A percentile compares a stretch with the other conserved stretches of the same genome.
Evolutionary conservation across 2,329 filamentous ascomycete genomes (phyloP).

Genomic region (Parastagonospora avenae): DNA sequence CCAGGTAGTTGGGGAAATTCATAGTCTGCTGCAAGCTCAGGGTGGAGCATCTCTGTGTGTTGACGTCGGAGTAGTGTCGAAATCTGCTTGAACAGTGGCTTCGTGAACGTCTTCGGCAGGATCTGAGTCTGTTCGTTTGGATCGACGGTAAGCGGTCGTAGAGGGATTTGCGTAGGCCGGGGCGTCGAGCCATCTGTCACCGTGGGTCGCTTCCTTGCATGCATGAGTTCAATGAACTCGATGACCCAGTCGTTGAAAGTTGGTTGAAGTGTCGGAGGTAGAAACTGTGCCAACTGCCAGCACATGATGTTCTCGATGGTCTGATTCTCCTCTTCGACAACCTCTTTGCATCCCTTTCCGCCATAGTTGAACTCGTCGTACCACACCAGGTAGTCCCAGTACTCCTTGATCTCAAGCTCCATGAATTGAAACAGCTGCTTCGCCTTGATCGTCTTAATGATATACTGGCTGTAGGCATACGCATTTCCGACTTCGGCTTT

Average conservation of each 20-base stretch:
- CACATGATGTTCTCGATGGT: constrained; percentile 92
- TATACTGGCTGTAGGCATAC: constrained; percentile 95
- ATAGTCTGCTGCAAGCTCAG: constrained; percentile 86
- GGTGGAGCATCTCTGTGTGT: constrained; percentile 85
- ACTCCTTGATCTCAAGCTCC: constrained; percentile 96
- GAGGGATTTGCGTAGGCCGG: constrained; percentile 65
- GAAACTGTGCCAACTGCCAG: constrained; percentile 93
- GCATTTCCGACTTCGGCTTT: constrained; percentile 97
- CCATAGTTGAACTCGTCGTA: constrained; percentile 99
- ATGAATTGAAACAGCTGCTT: constrained; percentile 97
- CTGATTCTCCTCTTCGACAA: constrained; percentile 77
- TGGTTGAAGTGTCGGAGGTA: constrained; percentile 79
- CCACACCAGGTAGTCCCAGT: constrained; percentile 99
- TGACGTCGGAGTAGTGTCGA: constrained; percentile 80
- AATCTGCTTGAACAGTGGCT: constrained; percentile 88
- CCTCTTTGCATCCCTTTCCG: constrained; percentile 85
- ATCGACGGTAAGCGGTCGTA: constrained; percentile 59
- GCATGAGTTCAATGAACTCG: constrained; percentile 95
- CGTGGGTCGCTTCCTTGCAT: constrained; percentile 71
- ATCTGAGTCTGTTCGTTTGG: constrained; percentile 67
- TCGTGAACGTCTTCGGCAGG: constrained; percentile 82
- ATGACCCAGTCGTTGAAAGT: constrained; percentile 92
- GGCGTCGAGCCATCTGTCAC: constrained; percentile 58
- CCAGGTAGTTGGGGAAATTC: constrained; percentile 81
- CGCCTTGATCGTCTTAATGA: constrained; percentile 93